Evolutionary conservation across 2,329 filamentous ascomycete species (phyloP), one percentile per base, ranked within the genome.

Genomic region (Didymellaceae sp.): DNA sequence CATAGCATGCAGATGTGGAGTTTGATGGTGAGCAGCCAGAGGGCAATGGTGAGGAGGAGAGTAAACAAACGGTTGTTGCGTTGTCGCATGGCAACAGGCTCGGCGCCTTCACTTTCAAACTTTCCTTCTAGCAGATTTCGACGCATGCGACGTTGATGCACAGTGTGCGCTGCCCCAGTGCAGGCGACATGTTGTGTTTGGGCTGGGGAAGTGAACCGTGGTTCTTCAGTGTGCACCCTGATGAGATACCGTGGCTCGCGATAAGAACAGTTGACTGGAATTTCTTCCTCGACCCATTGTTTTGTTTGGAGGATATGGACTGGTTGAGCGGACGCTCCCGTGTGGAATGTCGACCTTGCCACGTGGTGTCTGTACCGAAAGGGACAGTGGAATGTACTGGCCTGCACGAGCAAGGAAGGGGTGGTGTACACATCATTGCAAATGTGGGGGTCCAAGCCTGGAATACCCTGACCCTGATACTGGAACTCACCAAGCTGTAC

Each of bases 11-110:
- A 44, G 21, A 47, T 9, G 24, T 47, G 44, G 22, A 53, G 26
- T 34, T 11, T 43, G 44, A 44, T 39, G 2, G 39, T 53, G 34
- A 44, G 34, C 33, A 53, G 49, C 33, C 38, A 53, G 16, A 44
- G 24, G 33, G 33, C 39, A 24, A 47, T 28, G 49, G 28, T 7
- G 39, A 30, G 17, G 11, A 30, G 21, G 14, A 47, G 38, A 22
- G 42, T 42, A 42, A 42, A 46, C 42, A 52, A 34, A 9, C 37
- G 31, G 43, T 22, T 28, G 31, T 42, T 37, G 48, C 48, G 48
- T 52, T n/a, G n/a, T n/a, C 30, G 42, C 48, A 52, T 52, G 42
- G 37, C 42, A 42, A 43, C 48, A 22, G 17, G 37, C 48, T 28
- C 30, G 37, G 6, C 17, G 4, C 42, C 31, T 45, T 52, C 48